phyloP scores from a whole-genome alignment of 2,329 filamentous ascomycete genomes.

The Colletotrichum tropicale region DNA sequence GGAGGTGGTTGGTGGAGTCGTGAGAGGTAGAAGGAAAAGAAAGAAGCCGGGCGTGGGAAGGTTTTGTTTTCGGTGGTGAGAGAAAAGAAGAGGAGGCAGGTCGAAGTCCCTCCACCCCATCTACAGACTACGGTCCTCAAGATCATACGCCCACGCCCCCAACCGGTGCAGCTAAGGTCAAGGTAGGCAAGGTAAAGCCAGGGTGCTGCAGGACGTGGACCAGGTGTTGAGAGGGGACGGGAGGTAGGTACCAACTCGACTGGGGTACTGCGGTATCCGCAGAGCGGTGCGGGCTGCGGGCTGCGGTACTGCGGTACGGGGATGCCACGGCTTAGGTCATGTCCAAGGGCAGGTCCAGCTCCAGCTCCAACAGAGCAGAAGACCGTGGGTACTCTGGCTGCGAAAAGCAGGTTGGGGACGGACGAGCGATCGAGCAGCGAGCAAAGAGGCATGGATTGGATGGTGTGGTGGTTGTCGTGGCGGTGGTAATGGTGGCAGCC shows the following conservation, averaged over 20 bases:
- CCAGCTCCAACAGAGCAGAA: not conserved
- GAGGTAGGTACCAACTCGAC: not conserved
- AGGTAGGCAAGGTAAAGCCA: not conserved
- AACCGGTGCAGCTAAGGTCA: constrained; percentile 4
- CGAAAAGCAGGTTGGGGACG: not conserved
- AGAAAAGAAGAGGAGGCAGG: constrained; percentile 25
- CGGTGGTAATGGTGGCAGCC: not conserved
- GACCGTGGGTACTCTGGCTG: not conserved
- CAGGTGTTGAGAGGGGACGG: not conserved
- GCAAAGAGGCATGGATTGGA: not conserved
- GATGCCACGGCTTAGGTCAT: not conserved
- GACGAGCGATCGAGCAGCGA: not conserved
- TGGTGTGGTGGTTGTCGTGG: not conserved
- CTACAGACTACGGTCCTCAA: not conserved
- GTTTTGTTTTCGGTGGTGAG: constrained; percentile 26
- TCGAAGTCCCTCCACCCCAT: constrained; percentile 16
- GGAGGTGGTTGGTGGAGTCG: constrained; percentile 39
- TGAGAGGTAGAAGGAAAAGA: constrained; percentile 34
- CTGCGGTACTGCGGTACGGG: not conserved
- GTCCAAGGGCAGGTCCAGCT: not conserved
- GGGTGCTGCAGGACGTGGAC: not conserved
- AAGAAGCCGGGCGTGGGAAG: constrained; percentile 22
- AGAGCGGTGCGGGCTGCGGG: not conserved
- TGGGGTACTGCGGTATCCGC: constrained; percentile 17
- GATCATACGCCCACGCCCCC: constrained; percentile 4